Evolutionary conservation across 208 protist genomes (phyloP), one percentile per base, ranked within the genome.

Genomic region (Leishmania mexicana): DNA sequence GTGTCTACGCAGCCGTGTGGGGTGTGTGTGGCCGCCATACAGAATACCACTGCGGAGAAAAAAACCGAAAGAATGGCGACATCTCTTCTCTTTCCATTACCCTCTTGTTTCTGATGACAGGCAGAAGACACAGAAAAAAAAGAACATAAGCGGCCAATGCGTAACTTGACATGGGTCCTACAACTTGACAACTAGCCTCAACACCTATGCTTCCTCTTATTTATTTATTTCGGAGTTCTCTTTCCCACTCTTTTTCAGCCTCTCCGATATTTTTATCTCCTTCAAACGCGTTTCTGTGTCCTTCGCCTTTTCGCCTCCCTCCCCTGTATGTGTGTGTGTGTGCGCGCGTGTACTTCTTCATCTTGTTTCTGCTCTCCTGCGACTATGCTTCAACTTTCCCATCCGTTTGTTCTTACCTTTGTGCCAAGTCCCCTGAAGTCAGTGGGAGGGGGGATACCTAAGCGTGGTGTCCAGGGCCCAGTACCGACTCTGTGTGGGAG

Each of bases 311-410:
- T 67, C n/a, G 21, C 65, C 68, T 73, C 53, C 64, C 51, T 38
- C 65, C 74, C 45, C 45, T 57, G 40, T 40, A 28, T 38, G 49
- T 45, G 72, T 75, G 81, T 75, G 78, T 38, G 49, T 45, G 72
- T 70, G 81, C 72, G 78, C 65, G 45, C 76, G 79, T 58, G 79
- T 51, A 82, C 65, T 38, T 51, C 11, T 35, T 60, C 80, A 78
- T 78, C 47, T 58, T 75, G 8, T 28, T 45, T 74, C 28, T 74
- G 68, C 21, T 74, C n/a, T 79, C 45, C 57, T 78, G 31, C 79
- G 68, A 57, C 38, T 42, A 68, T 75, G 38, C 68, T 60, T 73
- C 73, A 75, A 73, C 79, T 86, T 82, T 75, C 7, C 1, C 51
- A 42, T 76, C 21, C 21, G 21, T 45, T 47, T 35, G 17, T 35